Percentiles rank a stretch among this genome's conserved stretches.
Conservation (phyloP, 192 early-diverging fungal species). For the Funneliformis mosseae region DNA sequence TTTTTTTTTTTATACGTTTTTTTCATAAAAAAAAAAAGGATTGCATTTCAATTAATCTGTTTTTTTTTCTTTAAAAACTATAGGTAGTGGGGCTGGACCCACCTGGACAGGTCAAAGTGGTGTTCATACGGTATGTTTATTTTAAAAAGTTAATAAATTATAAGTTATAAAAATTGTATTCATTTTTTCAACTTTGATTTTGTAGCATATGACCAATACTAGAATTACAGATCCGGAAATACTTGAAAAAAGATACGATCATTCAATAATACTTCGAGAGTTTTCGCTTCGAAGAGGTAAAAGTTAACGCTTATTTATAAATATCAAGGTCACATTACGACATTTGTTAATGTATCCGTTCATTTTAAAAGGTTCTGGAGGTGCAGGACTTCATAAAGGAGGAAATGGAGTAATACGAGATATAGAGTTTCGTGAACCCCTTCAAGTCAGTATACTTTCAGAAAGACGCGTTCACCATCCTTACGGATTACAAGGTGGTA, state of each 20-base stretch:
- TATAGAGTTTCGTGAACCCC: slow-evolving; percentile 85
- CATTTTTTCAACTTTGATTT: background rate
- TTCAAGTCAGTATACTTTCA: slow-evolving; percentile 88
- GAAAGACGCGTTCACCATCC: slow-evolving; percentile 90
- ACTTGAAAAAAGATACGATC: slow-evolving; percentile 78
- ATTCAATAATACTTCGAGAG: slow-evolving; percentile 81
- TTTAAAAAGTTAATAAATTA: background rate
- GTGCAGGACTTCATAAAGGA: slow-evolving; percentile 72
- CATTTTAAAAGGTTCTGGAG: slow-evolving; percentile 64
- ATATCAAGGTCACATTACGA: background rate
- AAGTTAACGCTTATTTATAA: background rate
- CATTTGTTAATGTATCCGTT: background rate
- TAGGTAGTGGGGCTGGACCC: slow-evolving; percentile 83
- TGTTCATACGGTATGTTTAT: slow-evolving; percentile 58
- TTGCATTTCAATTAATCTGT: background rate
- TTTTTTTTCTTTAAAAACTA: background rate
- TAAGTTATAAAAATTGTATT: background rate
- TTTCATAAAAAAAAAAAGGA: background rate
- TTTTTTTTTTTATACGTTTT: background rate
- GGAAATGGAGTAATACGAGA: slow-evolving; percentile 94
- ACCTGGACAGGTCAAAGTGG: slow-evolving; percentile 85
- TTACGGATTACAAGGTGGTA: slow-evolving; percentile 85
- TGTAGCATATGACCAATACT: slow-evolving; percentile 94
- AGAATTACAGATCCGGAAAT: slow-evolving; percentile 98
- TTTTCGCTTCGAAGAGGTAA: slow-evolving; percentile 70